Evolutionary conservation across 805 yeast genomes (phyloP), one percentile per base, ranked within the genome.

Genomic region (Lipomyces yamadae): DNA sequence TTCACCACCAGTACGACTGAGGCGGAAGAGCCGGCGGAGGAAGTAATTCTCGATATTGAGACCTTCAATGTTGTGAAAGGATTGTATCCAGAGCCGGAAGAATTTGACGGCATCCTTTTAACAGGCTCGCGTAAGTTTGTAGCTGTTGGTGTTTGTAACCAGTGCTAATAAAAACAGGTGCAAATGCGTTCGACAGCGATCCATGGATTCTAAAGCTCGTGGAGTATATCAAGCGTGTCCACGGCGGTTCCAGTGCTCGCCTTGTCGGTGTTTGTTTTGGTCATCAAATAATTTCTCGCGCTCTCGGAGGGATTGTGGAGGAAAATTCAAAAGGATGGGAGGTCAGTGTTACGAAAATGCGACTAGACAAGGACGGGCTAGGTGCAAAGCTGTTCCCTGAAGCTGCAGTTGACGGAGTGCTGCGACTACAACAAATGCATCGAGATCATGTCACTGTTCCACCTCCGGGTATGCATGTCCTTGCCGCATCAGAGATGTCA

Each of bases 191-290:
- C 68, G 76, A 72, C 34, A 70, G 76, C 62, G 74, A 70, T 8
- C 70, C 64, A 55, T 80, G 82, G 81, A 78, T 81, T 48, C 48
- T 72, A 18, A 65, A 72, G 60, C 73, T 80, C n/a, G 71, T 74
- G 3, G 77, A 72, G 45, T 80, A 66, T 62, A 62, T 73, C 15
- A 56, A 61, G 52, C 37, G 52, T 6, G 62, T 58, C 11, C 53
- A 65, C 50, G 52, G 15, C 29, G 15, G 55, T 30, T 11, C 67
- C 37, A 4, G 33, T 10, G 45, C 58, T 42, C 63, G 67, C 13
- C 52, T 86, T 3, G 82, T 85, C 4, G 96, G 96, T 2, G 80
- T 92, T 54, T 92, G 97, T 76, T 92, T 91, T 75, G 97, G 97
- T 4, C 97, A 92, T 77, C 97, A 92, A 75, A 81, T 91, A 32